phyloP scores from a whole-genome alignment of 2,329 filamentous ascomycete genomes.

The Pseudogymnoascus sp. region DNA sequence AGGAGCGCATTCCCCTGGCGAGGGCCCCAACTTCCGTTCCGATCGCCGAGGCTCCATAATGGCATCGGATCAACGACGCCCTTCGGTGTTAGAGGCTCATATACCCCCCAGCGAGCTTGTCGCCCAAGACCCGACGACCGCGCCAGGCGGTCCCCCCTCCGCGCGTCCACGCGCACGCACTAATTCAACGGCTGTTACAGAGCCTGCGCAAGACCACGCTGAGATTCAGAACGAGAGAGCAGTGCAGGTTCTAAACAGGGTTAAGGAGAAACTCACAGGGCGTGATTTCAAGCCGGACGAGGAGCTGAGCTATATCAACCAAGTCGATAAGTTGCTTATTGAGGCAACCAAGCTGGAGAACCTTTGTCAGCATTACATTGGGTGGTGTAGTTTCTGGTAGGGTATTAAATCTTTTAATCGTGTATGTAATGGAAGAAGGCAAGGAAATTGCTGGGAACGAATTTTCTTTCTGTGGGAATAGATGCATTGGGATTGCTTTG shows the following conservation, averaged over 20 bases:
- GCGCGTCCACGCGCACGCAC: constrained; percentile 48
- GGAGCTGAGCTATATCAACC: constrained; percentile 74
- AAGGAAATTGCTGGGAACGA: constrained; percentile 10
- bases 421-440: neutral
- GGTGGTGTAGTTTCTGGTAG: constrained; percentile 97
- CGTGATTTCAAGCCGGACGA: constrained; percentile 81
- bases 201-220: constrained; percentile 36
- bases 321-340: constrained; percentile 89
- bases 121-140: constrained; percentile 31
- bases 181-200: constrained; percentile 44
- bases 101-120: constrained; percentile 51
- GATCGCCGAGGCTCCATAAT: constrained; percentile 47
- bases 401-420: neutral
- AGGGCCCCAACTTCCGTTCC: constrained; percentile 57
- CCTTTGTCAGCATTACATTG: constrained; percentile 96
- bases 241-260: constrained; percentile 79
- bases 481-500: neutral
- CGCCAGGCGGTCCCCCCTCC: constrained; percentile 38
- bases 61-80: constrained; percentile 40
- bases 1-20: constrained; percentile 48
- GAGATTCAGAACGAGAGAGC: constrained; percentile 92
- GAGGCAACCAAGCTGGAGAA: constrained; percentile 97
- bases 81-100: constrained; percentile 60
- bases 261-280: constrained; percentile 92
- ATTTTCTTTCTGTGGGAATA: neutral